Evolutionary conservation across 1,284 basidiomycete species (phyloP).

Genomic region (Cryptococcus neoformans): DNA sequence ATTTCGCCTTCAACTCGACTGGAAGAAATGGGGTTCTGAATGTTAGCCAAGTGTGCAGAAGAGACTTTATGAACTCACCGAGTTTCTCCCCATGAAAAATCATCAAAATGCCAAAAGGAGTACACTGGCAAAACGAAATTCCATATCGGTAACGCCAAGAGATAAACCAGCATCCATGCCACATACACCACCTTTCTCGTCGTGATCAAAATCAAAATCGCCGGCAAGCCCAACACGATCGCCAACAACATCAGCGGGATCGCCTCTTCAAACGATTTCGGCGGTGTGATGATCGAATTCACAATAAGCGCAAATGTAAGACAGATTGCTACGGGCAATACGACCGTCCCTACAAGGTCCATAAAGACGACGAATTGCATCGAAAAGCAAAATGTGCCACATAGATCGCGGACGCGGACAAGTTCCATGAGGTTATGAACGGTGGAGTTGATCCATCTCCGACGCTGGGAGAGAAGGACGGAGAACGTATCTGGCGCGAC

Average conservation of each 20-base stretch:
- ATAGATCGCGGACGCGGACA: constrained; percentile 92
- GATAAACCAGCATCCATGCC: constrained; percentile 96
- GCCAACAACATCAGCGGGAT: constrained; percentile 90
- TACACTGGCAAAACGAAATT: constrained; percentile 92
- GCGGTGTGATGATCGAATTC: constrained; percentile 75
- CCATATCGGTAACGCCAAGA: constrained; percentile 89
- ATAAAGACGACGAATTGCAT: constrained; percentile 99
- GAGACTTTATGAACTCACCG: constrained; percentile 56
- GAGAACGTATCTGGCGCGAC: constrained; percentile 94
- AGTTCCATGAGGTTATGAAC: constrained; percentile 99
- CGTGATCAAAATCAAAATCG: constrained; percentile 86
- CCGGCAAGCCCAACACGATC: constrained; percentile 90
- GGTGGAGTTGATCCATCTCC: constrained; percentile 99
- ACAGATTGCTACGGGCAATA: constrained; percentile 89
- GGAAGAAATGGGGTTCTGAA: constrained; percentile 74
- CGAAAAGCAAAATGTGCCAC: constrained; percentile 93
- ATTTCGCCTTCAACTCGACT: constrained; percentile 83
- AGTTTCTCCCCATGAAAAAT: constrained; percentile 94
- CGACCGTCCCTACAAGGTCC: constrained; percentile 94
- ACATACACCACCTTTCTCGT: constrained; percentile 94
- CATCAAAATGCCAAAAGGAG: constrained; percentile 99
- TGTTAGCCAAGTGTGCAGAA: constrained; percentile 1
- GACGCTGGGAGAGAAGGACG: constrained; percentile 90
- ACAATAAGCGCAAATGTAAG: constrained; percentile 88
- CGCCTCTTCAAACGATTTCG: constrained; percentile 80